Evolutionary conservation across 2,329 filamentous ascomycete species (phyloP), one percentile per base, ranked within the genome.

Genomic region (Curvularia lunata): DNA sequence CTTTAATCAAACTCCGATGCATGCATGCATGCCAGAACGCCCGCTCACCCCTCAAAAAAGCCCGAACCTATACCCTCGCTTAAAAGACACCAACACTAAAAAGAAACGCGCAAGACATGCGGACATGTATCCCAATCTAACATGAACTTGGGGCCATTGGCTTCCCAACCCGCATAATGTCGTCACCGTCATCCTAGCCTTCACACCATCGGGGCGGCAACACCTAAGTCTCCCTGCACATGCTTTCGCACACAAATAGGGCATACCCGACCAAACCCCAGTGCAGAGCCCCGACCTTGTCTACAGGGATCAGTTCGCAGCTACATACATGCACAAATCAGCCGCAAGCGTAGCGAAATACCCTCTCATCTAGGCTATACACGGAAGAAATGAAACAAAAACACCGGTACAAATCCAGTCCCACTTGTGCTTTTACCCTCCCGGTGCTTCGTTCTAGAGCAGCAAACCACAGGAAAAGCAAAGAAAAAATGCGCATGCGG

Each of bases 101-200:
- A 46, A 19, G 23, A 46, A 30, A 32, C 27, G 27, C 30, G 2
- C 13, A 46, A n/a, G n/a, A 18, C 25, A 9, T 10, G 13, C 45
- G 45, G 45, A 32, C 45, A 19, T 47, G 12, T 34, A 21, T 32
- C 45, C 45, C 45, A 28, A 47, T 23, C 18, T n/a, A 47, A 47
- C 5, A 37, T 18, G 34, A 37, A 18, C 34, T 18, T 41, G 19
- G 38, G 18, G 38, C 19, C 38, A 41, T 19, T 37, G 34, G 16
- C 16, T 37, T 37, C 16, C 16, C 34, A 37, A 18, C 34, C 34
- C 27, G 43, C 43, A 46, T 46, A 46, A 46, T 46, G 43, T 46
- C 43, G 43, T 46, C 43, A 46, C 43, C 2, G 16, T 8, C 34
- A 37, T 7, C 16, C 34, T 37, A 37, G 34, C 13, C 34, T 9